Evolutionary conservation across 2,329 filamentous ascomycete genomes (phyloP), one percentile per base, ranked within the genome.

Genomic region (Pseudogymnoascus sp.): DNA sequence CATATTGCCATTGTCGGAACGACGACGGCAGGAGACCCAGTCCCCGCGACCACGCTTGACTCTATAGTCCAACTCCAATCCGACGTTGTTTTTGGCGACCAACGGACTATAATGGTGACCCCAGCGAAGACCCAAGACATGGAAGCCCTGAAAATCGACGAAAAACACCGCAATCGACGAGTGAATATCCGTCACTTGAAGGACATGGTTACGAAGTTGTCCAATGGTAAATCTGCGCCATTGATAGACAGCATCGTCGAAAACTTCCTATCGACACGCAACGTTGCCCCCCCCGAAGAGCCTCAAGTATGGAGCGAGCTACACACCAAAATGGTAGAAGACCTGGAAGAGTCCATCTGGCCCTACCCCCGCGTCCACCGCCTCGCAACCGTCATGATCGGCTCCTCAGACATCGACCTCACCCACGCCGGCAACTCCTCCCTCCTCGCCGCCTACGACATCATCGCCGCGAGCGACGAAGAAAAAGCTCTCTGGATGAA

Each of bases 1-100:
- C 84, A 83, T 65, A 82, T 96, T 61, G 82, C 93, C 63, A 81
- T 97, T 17, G 76, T 97, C 33, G 95, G 93, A n/a, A 91, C 90
- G 5, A 88, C 88, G 9, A 81, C 86, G 23, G 81, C 80, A 0
- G 80, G 82, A 17, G 79, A 80, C 75, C 19, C 73, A 77, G 61
- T 81, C 81, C 62, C 71, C 75, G 53, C 73, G 68, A 23, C 78
- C 71, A 64, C 72, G 78, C 13, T 74, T 68, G 61, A 76, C 76
- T 61, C 74, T 78, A 67, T 78, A 75, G 53, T 71, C 69, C 31
- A 75, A 69, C 44, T 82, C 78, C 65, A 78, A 76, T 69, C 75
- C 75, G 64, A 76, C 75, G 66, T 76, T 74, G 74, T 79, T 38
- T 77, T 79, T 57, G 74, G 76, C 17, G 77, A 79, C 33, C 82